Evolutionary conservation across 305 asterid species (phyloP).

Genomic region (Fraxinus platypoda): DNA sequence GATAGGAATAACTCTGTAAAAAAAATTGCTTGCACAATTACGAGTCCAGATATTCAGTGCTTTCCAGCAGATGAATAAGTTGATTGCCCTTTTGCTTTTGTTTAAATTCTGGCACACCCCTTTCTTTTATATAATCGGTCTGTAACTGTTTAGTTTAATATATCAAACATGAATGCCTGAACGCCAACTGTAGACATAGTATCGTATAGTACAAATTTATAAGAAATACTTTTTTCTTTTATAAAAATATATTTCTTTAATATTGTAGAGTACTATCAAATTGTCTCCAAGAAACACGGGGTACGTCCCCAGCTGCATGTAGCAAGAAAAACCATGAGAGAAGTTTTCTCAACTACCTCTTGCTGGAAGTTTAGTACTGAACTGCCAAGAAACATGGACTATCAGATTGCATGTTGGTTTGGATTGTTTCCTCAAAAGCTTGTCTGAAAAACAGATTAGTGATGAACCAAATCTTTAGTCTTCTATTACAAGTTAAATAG

Average conservation of each 20-base stretch:
- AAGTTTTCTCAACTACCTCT: too few relatives aligned
- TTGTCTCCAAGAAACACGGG: neutral
- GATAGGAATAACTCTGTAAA: constrained; percentile 45
- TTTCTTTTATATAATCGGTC: neutral
- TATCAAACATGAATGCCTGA: neutral
- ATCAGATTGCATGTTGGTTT: too few relatives aligned
- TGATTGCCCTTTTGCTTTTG: constrained; percentile 9
- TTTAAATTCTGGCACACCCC: neutral
- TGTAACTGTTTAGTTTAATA: neutral
- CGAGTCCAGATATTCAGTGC: constrained; percentile 24
- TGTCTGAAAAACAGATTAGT: neutral
- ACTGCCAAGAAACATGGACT: too few relatives aligned
- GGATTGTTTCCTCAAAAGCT: too few relatives aligned
- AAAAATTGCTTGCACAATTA: constrained; percentile 44
- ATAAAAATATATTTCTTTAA: too few relatives aligned
- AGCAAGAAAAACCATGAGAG: neutral
- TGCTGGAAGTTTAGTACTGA: too few relatives aligned
- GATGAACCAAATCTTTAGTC: neutral
- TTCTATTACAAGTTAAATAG: neutral
- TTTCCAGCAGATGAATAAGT: constrained; percentile 38
- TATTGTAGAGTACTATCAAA: neutral
- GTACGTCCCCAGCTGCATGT: neutral
- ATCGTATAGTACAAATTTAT: too few relatives aligned
- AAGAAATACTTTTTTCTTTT: too few relatives aligned
- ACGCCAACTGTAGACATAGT: too few relatives aligned